Base-by-base conservation (phyloP, 202 grass and related monocot species). In the Bolboschoenoplectus hybrid region DNA sequence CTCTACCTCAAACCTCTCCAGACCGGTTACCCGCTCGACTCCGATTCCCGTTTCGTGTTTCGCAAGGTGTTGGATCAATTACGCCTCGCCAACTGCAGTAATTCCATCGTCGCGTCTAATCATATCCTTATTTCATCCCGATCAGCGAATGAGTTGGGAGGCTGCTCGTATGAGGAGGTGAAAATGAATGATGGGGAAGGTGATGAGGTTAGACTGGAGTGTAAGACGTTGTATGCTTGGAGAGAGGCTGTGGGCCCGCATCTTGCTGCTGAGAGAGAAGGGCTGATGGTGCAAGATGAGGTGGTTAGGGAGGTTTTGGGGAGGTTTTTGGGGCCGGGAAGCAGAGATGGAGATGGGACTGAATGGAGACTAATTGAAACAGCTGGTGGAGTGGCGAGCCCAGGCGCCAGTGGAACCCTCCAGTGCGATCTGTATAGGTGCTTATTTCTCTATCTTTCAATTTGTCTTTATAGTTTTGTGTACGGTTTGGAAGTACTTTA, bases 381-480 rank as follows among this genome's bases (percentile, higher is more conserved):
- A 0, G 96, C 96, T 11, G 96, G 96, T 8, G 96, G 93, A 34
- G 96, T 91, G 3, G 91, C 93, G 1, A 98, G 93, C 86, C 96
- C 95, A 2, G 89, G 93, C n/a, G 82, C 93, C 7, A 93, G 88
- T 0, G 93, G 96, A 45, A 92, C 86, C 38, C 90, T 98, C 61
- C 93, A 95, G 57, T 95, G 96, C 12, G 96, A 98, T 87, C 81
- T 98, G 49, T 98, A 98, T 63, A 91, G 93, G 95, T 95, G 66
- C 47, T 80, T 70, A 36, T 57, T 4, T 44, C 72, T 62, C 20
- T 38, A 10, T 61, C 80, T 71, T 4, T 35, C 36, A 47, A 72
- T 80, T 69, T 8, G 49, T 70, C 20, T 68, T 5, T 68, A 0
- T 74, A 70, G 41, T 17, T 43, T 43, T 44, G 38, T 43, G 5